Conservation (phyloP, 1,139 yeast species). For the Taiozyma onychis region DNA sequence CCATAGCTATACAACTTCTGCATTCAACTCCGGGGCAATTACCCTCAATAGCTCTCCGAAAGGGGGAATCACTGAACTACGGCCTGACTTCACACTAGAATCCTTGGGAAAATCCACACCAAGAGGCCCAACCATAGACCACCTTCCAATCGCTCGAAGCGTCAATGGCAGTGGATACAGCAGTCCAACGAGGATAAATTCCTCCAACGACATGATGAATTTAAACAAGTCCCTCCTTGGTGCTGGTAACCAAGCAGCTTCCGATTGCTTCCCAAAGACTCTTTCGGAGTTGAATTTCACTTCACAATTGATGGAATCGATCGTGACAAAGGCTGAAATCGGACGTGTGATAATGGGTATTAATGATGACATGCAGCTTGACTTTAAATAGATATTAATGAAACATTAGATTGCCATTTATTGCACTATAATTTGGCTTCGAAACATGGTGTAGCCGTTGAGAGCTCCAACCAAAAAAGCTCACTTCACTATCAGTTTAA, state of each 20-base stretch:
- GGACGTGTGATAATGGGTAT: constrained; percentile 5
- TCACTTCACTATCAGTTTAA: too few species aligned
- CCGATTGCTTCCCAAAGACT: neutral
- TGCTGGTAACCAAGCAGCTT: neutral
- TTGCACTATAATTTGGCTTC: neutral
- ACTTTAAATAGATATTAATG: neutral
- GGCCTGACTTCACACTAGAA: neutral
- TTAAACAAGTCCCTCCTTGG: neutral
- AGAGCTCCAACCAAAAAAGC: too few species aligned
- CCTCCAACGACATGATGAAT: constrained; percentile 4
- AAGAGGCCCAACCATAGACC: neutral
- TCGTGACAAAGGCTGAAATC: constrained; percentile 6
- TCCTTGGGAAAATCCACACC: neutral
- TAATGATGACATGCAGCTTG: constrained; percentile 1
- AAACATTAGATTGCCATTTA: neutral
- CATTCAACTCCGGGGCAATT: neutral
- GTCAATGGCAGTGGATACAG: constrained; percentile 2
- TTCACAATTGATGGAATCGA: constrained; percentile 2
- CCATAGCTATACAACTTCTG: neutral
- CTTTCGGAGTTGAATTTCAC: constrained; percentile 1
- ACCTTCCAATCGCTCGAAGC: neutral
- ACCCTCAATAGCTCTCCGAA: constrained; percentile 2
- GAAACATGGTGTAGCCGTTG: too few species aligned
- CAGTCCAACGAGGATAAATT: constrained; percentile 12
- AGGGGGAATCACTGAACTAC: neutral